Base-by-base conservation (phyloP, 1,139 yeast species). In the Hemisphaericaspora lyxosophila region DNA sequence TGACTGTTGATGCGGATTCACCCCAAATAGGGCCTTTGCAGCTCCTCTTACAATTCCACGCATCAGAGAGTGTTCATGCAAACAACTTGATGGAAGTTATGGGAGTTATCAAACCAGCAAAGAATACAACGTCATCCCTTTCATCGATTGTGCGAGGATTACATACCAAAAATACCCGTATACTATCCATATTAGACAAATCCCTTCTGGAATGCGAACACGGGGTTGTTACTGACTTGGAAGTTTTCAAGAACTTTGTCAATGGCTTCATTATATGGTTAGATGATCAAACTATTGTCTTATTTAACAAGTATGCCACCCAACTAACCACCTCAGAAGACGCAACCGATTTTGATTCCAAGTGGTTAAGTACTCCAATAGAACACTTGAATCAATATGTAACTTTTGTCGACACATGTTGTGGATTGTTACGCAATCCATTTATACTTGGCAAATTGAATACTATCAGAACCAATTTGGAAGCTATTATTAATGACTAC, bases 261-360 rank as follows among this genome's bases (percentile, higher is more conserved):
- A 70, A 66, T 47, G 69, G 66, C 4, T 69, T 68, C 43, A 58
- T 71, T 32, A 41, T 64, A 34, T 70, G 73, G 74, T 48, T 64
- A 19, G 70, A 67, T 39, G 57, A 54, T 34, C 68, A 56, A 30
- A 62, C 59, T 12, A 34, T 66, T 12, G 44, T 58, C 4, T 53
- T 71, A 22, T 64, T 68, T 41, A 60, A 60, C 16, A 67, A 67
- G 44, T 69, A 63, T 45, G 46, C 43, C 19, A 19, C 29, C 2
- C 44, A 55, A 27, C 41, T 55, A 35, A 40, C 42, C 26, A 33
- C 16, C 15, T 20, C 30, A 4, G 38, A 42, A 20, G 48, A 59
- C 31, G 40, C 49, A 44, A 42, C 46, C 37, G 45, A 50, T 27
- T 39, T 38, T 6, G 48, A 47, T 16, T 40, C 50, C 29, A 47